Evolutionary conservation across 208 protist species (phyloP), one percentile per base, ranked within the genome.

Genomic region (Sergeia podlipaevii): DNA sequence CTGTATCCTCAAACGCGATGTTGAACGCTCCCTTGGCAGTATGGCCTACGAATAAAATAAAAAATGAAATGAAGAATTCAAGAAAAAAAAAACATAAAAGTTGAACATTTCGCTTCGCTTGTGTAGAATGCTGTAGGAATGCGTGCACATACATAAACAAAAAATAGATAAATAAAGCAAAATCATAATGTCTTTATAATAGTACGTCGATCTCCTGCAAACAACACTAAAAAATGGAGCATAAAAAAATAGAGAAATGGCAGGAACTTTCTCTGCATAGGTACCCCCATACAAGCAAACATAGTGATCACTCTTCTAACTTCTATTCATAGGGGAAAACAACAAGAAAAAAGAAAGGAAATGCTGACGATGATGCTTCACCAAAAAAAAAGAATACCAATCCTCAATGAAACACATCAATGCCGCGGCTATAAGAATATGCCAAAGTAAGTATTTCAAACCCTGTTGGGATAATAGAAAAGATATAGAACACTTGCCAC

Each of bases 401-500:
- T 15, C 41, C 17, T 66, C 47, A 80, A 18, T 48, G 73, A 38
- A 62, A 86, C 21, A 65, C 56, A 33, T 91, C 68, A 27, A 82
- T 33, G 0, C 79, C 79, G 21, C 34, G 39, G 34, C 59, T 36
- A 42, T 79, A 87, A 13, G 80, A 87, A 28, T 64, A 46, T 4
- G 51, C 60, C 42, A 93, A 38, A 20, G 66, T 53, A 15, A 75
- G 39, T 6, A 68, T 53, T 36, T 89, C 85, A 38, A 89, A 56
- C 20, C 50, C 69, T n/a, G 78, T 79, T 23, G 85, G 78, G 20
- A 88, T 79, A 26, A 85, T 75, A 43, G 69, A 72, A 37, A 89
- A 89, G 11, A 80, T 72, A 49, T 81, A 89, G 26, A 89, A 89
- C 1, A 89, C 55, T 21, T 87, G 76, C 75, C 75, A 93, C 5